A percentile compares a stretch with the other conserved stretches of the same genome.
Conservation (phyloP, 495 filamentous ascomycete genomes). For the Achaetomiella virescens region DNA sequence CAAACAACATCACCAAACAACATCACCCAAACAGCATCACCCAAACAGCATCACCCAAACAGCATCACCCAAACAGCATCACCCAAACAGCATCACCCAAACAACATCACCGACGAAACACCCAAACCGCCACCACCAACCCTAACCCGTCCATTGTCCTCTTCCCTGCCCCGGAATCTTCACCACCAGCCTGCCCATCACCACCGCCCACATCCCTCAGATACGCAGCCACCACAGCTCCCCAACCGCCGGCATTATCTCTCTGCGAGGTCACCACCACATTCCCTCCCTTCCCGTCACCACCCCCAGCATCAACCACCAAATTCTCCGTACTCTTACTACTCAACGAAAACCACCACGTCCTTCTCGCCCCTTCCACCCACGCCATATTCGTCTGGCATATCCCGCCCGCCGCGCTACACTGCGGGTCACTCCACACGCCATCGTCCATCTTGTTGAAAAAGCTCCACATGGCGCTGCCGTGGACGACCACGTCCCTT, state of each 20-base stretch:
- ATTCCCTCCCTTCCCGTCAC: constrained; percentile 3
- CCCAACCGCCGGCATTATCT: constrained; percentile 44
- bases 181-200: neutral
- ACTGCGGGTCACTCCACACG: constrained; percentile 17
- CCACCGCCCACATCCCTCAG: constrained; percentile 10
- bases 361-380: constrained; percentile 23
- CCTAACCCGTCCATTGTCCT: neutral
- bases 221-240: constrained; percentile 32
- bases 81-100: neutral
- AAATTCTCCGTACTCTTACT: constrained; percentile 41
- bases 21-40: neutral
- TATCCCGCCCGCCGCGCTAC: constrained; percentile 17
- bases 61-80: neutral
- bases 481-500: constrained; percentile 41
- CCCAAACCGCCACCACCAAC: neutral
- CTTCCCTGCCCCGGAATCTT: neutral
- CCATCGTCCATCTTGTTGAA: constrained; percentile 37
- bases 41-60: neutral
- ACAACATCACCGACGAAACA: neutral
- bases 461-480: constrained; percentile 47
- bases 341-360: constrained; percentile 40
- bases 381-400: constrained; percentile 42
- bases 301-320: constrained; percentile 29
- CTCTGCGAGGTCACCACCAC: constrained; percentile 31
- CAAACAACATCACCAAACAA: neutral